Evolutionary conservation across 306 rosid genomes (phyloP).

Genomic region (Cicer chorassanicum): DNA sequence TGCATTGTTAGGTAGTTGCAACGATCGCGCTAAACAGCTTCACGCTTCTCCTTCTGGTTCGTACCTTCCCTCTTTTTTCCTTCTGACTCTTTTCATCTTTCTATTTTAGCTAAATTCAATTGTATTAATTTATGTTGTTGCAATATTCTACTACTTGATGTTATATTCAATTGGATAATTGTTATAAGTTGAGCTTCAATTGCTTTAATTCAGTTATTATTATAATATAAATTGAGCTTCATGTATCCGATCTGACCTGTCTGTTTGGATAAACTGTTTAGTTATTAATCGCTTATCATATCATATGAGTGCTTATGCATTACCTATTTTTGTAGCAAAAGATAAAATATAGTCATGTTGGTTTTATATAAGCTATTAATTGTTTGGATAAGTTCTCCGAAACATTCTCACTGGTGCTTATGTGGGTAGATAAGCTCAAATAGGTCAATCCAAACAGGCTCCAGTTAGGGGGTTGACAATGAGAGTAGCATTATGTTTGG

Average conservation of each 20-base stretch:
- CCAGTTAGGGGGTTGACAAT: not conserved
- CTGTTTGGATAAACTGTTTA: too few species aligned
- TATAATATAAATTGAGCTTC: too few species aligned
- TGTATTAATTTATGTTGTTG: not conserved
- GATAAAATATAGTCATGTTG: too few species aligned
- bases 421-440: too few species aligned
- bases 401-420: too few species aligned
- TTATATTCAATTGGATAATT: not conserved
- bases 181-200: not conserved
- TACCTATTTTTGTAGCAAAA: too few species aligned
- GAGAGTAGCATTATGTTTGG: not conserved
- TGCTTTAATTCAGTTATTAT: not conserved
- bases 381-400: too few species aligned
- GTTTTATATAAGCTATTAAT: too few species aligned
- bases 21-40: slow-evolving; percentile 95
- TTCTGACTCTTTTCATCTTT: not conserved
- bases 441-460: too few species aligned
- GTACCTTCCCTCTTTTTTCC: not conserved
- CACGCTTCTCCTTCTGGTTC: slow-evolving; percentile 94
- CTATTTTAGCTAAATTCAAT: not conserved
- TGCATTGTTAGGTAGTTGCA: slow-evolving; percentile 96
- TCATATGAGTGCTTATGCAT: too few species aligned
- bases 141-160: not conserved
- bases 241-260: not conserved
- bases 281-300: too few species aligned